A percentile compares a stretch with the other conserved stretches of the same genome.
Conservation (phyloP, 805 yeast species). For the Lipomyces chichibuensis region DNA sequence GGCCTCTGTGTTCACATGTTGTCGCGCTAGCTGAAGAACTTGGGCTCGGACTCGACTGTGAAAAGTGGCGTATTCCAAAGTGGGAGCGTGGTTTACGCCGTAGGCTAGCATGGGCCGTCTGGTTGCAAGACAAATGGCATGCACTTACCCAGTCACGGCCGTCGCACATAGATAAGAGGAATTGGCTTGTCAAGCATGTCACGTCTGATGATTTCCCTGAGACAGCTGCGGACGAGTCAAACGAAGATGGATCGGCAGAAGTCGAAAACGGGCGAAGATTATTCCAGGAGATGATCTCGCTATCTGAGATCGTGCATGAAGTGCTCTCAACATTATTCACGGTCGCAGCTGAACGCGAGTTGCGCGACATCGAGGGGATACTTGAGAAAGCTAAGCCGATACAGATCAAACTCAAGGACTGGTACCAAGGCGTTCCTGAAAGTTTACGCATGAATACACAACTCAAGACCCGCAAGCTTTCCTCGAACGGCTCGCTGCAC, state of each 20-base stretch:
- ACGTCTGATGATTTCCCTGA: slow-evolving; percentile 47
- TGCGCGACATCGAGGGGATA: slow-evolving; percentile 66
- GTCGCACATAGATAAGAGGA: slow-evolving; percentile 71
- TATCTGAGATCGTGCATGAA: slow-evolving; percentile 70
- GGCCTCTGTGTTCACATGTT: slow-evolving; percentile 49
- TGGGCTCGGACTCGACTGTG: slow-evolving; percentile 87
- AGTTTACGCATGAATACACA: slow-evolving; percentile 46
- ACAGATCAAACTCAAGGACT: slow-evolving; percentile 42
- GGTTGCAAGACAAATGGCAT: slow-evolving; percentile 89
- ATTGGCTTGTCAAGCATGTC: slow-evolving; percentile 78
- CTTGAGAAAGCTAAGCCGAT: slow-evolving; percentile 62
- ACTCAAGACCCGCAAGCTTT: slow-evolving; percentile 68
- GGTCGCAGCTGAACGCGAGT: slow-evolving; percentile 60
- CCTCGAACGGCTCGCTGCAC: slow-evolving; percentile 58
- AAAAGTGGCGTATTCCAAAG: slow-evolving; percentile 86
- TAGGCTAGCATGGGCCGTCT: slow-evolving; percentile 95
- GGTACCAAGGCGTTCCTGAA: slow-evolving; percentile 45
- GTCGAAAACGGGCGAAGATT: slow-evolving; percentile 69
- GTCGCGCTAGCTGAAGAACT: slow-evolving; percentile 87
- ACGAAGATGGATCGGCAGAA: slow-evolving; percentile 60
- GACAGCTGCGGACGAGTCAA: slow-evolving; percentile 41
- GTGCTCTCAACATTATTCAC: slow-evolving; percentile 74
- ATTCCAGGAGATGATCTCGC: slow-evolving; percentile 67
- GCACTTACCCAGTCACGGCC: slow-evolving; percentile 81
- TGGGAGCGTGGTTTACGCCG: slow-evolving; percentile 93